A percentile compares a stretch with the other conserved stretches of the same genome.
phyloP scores from a whole-genome alignment of 2,329 filamentous ascomycete species.

The Fusarium sp. region DNA sequence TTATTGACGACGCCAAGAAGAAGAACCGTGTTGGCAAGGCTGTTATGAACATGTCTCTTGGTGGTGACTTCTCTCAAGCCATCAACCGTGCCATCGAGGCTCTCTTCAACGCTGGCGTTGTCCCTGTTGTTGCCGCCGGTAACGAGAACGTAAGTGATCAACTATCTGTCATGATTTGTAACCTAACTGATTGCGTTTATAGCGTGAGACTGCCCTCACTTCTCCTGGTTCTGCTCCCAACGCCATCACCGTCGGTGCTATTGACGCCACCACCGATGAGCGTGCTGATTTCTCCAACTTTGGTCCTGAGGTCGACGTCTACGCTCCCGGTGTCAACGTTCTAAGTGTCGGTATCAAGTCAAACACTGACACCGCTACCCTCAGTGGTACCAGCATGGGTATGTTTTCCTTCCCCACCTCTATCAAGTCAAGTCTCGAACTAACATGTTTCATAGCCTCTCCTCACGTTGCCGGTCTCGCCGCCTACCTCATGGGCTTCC shows the following conservation, averaged over 20 bases:
- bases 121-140: slow-evolving; percentile 67
- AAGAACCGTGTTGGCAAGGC: slow-evolving; percentile 58
- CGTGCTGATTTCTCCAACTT: slow-evolving; percentile 67
- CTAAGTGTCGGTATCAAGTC: slow-evolving; percentile 61
- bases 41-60: slow-evolving; percentile 71
- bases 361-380: slow-evolving; percentile 53
- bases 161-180: neutral
- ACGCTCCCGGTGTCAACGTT: slow-evolving; percentile 63
- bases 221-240: slow-evolving; percentile 64
- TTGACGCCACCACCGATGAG: slow-evolving; percentile 59
- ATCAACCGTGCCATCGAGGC: slow-evolving; percentile 64
- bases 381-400: slow-evolving; percentile 68
- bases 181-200: slow-evolving; percentile 10
- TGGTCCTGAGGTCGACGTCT: slow-evolving; percentile 61
- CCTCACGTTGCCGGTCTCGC: slow-evolving; percentile 74
- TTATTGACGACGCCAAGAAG: slow-evolving; percentile 55
- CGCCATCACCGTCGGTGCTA: slow-evolving; percentile 68
- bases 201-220: slow-evolving; percentile 57
- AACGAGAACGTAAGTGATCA: slow-evolving; percentile 57
- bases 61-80: slow-evolving; percentile 57
- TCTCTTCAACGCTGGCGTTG: slow-evolving; percentile 59
- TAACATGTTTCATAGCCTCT: slow-evolving; percentile 52
- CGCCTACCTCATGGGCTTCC: slow-evolving; percentile 70
- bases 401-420: slow-evolving; percentile 20
- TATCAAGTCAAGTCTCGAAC: neutral